phyloP scores from a whole-genome alignment of 306 rosid species.

The Oemleria cerasiformis region DNA sequence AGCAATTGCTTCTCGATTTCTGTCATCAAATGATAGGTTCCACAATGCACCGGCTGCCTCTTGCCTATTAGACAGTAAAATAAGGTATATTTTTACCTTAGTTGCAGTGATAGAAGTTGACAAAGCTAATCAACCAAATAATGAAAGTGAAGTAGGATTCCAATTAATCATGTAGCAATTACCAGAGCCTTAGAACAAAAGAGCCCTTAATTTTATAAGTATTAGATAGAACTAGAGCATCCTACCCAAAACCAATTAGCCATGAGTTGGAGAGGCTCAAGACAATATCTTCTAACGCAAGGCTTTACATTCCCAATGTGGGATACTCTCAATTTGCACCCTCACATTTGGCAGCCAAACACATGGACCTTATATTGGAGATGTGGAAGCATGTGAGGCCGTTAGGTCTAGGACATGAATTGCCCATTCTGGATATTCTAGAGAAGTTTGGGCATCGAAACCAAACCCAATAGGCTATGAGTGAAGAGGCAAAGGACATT shows the following conservation, averaged over 20 bases:
- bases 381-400: not conserved
- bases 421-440: not conserved
- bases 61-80: slow-evolving; percentile 59
- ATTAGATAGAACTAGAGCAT: not conserved
- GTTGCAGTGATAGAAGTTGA: not conserved
- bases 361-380: not conserved
- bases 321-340: not conserved
- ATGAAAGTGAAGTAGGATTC: not conserved
- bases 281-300: not conserved
- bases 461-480: not conserved
- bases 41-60: slow-evolving; percentile 99
- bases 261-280: slow-evolving; percentile 5
- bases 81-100: not conserved
- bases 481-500: not conserved
- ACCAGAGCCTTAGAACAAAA: not conserved
- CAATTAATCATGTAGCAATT: not conserved
- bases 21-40: slow-evolving; percentile 97
- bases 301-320: not conserved
- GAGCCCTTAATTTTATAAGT: slow-evolving; percentile 2
- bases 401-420: not conserved
- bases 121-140: slow-evolving; percentile 2
- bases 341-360: not conserved
- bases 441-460: not conserved
- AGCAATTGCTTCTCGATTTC: slow-evolving; percentile 98
- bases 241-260: not conserved